Evolutionary conservation across 805 yeast genomes (phyloP), one percentile per base, ranked within the genome.

Genomic region (Pichia insulana): DNA sequence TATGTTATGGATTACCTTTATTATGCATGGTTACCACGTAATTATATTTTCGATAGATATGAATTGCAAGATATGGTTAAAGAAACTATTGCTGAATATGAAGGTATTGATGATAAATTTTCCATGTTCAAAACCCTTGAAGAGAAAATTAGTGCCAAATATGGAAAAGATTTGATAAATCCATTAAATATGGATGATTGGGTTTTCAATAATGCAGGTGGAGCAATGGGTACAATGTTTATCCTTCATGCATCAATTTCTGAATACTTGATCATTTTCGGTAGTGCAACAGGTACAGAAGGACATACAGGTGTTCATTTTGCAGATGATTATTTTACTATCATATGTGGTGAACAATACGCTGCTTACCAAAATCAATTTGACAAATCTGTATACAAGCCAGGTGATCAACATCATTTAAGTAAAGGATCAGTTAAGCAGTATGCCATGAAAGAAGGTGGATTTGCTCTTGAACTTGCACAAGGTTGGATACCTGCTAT

Each of bases 401-500:
- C 98, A 2, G 98, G 98, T 38, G 86, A 83, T 56, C 78, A 77
- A 49, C 94, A 92, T 61, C 90, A 82, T 59, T 70, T 90, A 59
- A 61, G 55, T 33, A 82, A 76, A 59, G 96, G 96, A 30, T 50
- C 60, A 35, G 74, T 76, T 52, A 87, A 85, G 65, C 98, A 92
- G 65, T 92, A 92, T 62, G 52, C 78, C 22, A 86, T 92, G 95
- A 82, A 85, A 2, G 62, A 74, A 26, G 95, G 83, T 30, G 71
- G 84, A 0, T 92, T 80, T 64, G 96, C 98, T 10, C 68, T 92
- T 50, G 98, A 92, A 62, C 72, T 90, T 56, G 98, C 98, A 7
- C 97, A 90, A 68, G 98, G 98, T 46, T 92, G 96, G 95, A 86
- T 92, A 51, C 97, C 98, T 30, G 81, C 90, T 34, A 92, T 92